Evolutionary conservation across 2,329 filamentous ascomycete species (phyloP), one percentile per base, ranked within the genome.

Genomic region (Calonectria multiphialidica): DNA sequence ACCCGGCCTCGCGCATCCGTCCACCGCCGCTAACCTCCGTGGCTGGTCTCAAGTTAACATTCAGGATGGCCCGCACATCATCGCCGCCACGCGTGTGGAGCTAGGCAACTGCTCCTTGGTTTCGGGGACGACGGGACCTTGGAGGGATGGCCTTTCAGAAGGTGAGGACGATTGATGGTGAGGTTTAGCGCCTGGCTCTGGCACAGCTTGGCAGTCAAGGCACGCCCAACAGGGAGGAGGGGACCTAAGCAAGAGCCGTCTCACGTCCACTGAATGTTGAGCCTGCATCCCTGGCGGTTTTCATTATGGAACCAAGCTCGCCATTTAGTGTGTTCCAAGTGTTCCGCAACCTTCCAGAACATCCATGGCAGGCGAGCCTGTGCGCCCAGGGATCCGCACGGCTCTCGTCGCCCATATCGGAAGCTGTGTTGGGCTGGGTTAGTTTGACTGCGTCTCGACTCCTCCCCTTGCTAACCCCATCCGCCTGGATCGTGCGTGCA

Each of bases 261-360:
- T 71, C 74, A 70, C 62, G 21, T 72, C 76, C 75, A 79, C 76
- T 79, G 61, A 79, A 78, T 75, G 68, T 77, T 79, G 76, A 74
- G 76, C 75, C 75, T 66, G 69, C 57, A 70, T 72, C 75, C 78
- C 68, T 78, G 75, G 21, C 35, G 37, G 73, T 55, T 69, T 68
- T 76, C 71, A 76, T 77, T 78, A 77, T 79, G 77, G 78, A 78
- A 74, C 75, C 71, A 78, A 77, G 74, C 69, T 79, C 76, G 74
- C 74, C 70, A 73, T 74, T 74, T 79, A 79, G 76, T 76, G 78
- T 69, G 77, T 79, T 80, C 78, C 77, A 77, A 79, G 75, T 76
- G 70, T 75, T 75, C 53, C 66, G 76, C 70, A 73, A 75, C 72
- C 78, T 79, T 79, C 78, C 74, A 79, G 78, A 79, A 79, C 76